These are phyloP conservation scores for Phytophthora colocasiae DNA, from an alignment of 352 stramenopile species.

Conservation along the genomic window DNA sequence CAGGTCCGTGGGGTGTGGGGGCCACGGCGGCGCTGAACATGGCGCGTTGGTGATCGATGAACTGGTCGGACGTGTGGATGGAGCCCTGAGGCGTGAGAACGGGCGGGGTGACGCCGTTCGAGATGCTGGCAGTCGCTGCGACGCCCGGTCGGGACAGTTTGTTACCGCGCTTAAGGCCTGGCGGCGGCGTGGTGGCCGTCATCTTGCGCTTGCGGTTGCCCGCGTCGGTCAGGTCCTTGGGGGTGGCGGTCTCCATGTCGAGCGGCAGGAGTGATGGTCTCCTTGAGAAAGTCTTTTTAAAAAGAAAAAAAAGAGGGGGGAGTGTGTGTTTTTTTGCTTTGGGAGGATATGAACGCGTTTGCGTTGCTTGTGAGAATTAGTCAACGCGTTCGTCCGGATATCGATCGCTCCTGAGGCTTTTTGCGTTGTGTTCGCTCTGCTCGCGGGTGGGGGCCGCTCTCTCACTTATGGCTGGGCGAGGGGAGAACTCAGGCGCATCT, in stretches of 20 bases:
- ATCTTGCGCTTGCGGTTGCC: slow-evolving; percentile 84
- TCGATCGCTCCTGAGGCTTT: slow-evolving; percentile 20
- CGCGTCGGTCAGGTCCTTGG: slow-evolving; percentile 39
- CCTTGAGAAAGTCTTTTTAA: slow-evolving; percentile 2
- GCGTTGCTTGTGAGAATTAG: slow-evolving; percentile 3
- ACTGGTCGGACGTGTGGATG: slow-evolving; percentile 72
- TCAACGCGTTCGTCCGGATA: slow-evolving; percentile 28
- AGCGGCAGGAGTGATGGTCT: slow-evolving; percentile 29
- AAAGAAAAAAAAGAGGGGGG: background rate
- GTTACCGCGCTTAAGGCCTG: slow-evolving; percentile 52
- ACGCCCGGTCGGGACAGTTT: slow-evolving; percentile 57
- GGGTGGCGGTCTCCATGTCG: slow-evolving; percentile 34
- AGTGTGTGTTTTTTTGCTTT: background rate
- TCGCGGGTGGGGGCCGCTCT: slow-evolving; percentile 26
- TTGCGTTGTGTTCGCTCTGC: slow-evolving; percentile 40
- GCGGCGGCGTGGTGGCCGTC: slow-evolving; percentile 48
- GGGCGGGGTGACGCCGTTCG: slow-evolving; percentile 48
- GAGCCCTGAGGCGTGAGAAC: slow-evolving; percentile 46
- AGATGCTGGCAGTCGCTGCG: slow-evolving; percentile 28
- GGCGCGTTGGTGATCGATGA: slow-evolving; percentile 82
- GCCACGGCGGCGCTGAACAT: slow-evolving; percentile 77
- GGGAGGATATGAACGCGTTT: slow-evolving; percentile 11
- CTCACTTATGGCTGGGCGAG: slow-evolving; percentile 11
- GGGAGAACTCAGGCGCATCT: slow-evolving; percentile 35
- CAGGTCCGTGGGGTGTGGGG: slow-evolving; percentile 80